These are phyloP conservation scores for Termitomyces heimii DNA, from an alignment of 768 basidiomycete species.

Conservation along the genomic window DNA sequence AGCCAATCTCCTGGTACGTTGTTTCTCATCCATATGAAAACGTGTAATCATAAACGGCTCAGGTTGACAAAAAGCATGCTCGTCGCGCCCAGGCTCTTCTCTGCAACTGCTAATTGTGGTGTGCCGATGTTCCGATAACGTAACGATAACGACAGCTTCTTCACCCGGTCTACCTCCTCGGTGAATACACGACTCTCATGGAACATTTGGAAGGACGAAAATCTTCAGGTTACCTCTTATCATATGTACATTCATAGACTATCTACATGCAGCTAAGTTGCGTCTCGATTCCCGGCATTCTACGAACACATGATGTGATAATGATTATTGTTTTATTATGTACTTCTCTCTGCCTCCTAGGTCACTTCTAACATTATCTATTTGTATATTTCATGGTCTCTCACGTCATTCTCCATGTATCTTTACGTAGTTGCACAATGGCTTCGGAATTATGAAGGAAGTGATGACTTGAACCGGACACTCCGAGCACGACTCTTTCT, in stretches of 20 bases:
- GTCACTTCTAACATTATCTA: background rate
- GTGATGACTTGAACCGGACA: background rate
- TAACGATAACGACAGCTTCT: slow-evolving; percentile 2
- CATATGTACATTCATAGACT: background rate
- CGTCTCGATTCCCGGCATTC: background rate
- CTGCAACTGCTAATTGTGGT: slow-evolving; percentile 40
- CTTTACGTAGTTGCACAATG: background rate
- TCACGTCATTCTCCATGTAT: background rate
- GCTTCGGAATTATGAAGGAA: background rate
- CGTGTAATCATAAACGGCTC: background rate
- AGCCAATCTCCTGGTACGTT: slow-evolving; percentile 65
- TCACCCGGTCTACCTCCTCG: background rate
- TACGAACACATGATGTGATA: background rate
- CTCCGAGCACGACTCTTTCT: background rate
- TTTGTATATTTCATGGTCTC: background rate
- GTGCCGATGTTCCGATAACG: background rate
- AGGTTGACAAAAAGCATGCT: slow-evolving; percentile 57
- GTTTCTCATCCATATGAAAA: background rate
- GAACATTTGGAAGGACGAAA: background rate
- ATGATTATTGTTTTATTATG: background rate
- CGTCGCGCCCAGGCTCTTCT: slow-evolving; percentile 52
- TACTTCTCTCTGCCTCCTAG: background rate
- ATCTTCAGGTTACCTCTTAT: background rate
- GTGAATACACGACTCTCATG: slow-evolving; percentile 1
- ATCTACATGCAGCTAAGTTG: background rate